phyloP scores from a whole-genome alignment of 2,329 filamentous ascomycete genomes.

The Onygena corvina region DNA sequence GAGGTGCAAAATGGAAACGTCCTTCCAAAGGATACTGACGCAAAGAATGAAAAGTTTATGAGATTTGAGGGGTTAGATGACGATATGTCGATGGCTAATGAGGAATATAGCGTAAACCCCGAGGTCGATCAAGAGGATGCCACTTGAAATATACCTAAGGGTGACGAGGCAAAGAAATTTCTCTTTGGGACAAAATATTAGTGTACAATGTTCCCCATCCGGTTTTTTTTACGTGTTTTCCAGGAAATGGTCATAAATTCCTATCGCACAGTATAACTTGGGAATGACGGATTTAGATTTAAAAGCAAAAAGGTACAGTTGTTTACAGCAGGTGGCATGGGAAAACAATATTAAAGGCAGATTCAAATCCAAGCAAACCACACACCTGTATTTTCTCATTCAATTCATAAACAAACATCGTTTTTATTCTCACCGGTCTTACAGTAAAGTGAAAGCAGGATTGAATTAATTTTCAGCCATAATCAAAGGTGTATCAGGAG shows the following conservation, averaged over 20 bases:
- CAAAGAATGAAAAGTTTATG: constrained; percentile 53
- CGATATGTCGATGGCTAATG: constrained; percentile 19
- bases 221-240: too few species aligned
- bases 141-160: background rate
- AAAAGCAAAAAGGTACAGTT: too few species aligned
- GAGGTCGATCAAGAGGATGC: constrained; percentile 8
- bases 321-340: too few species aligned
- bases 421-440: background rate
- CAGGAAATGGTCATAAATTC: too few species aligned
- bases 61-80: constrained; percentile 37
- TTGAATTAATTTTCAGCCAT: background rate
- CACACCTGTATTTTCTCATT: background rate
- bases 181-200: too few species aligned
- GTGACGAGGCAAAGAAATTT: background rate
- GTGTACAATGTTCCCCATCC: too few species aligned
- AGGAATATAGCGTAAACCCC: constrained; percentile 16
- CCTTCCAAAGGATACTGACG: constrained; percentile 62
- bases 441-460: background rate
- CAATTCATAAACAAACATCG: background rate
- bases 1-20: constrained; percentile 81
- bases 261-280: too few species aligned
- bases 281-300: too few species aligned
- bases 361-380: background rate
- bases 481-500: background rate
- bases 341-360: background rate